Percentiles rank a stretch among this genome's conserved stretches.
Evolutionary conservation across 176 grass and related monocot species (phyloP).

Genomic region (Alopecurus myosuroides): DNA sequence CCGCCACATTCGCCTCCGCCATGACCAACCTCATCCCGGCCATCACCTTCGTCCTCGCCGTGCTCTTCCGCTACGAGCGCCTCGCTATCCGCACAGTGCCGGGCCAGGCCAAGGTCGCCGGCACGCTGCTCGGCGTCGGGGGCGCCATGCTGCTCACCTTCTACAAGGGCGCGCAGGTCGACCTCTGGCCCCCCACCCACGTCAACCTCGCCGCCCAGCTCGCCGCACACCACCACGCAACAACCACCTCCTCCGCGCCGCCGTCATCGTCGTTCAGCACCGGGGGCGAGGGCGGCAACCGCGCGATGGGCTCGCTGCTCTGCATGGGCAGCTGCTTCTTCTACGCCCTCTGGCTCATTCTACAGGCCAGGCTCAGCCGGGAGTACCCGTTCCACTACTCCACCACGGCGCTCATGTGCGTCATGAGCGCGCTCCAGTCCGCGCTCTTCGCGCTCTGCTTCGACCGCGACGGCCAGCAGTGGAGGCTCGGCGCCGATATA

Average conservation of each 20-base stretch:
- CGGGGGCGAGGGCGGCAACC: conserved; percentile 12
- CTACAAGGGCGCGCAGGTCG: conserved; percentile 69
- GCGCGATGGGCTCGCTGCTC: conserved; percentile 41
- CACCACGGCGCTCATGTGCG: conserved; percentile 74
- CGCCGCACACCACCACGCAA: background rate
- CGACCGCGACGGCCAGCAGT: conserved; percentile 27
- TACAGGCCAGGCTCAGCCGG: conserved; percentile 59
- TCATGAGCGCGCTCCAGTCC: conserved; percentile 57
- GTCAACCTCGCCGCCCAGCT: conserved; percentile 38
- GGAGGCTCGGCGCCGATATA: conserved; percentile 45
- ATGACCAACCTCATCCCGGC: conserved; percentile 83
- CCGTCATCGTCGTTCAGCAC: too few species aligned
- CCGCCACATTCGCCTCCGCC: conserved; percentile 72
- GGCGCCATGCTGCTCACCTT: conserved; percentile 95
- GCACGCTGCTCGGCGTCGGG: conserved; percentile 65
- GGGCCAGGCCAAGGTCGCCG: conserved; percentile 65
- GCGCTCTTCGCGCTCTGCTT: conserved; percentile 42
- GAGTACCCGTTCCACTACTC: conserved; percentile 71
- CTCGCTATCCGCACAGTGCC: conserved; percentile 33
- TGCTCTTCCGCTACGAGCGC: conserved; percentile 75
- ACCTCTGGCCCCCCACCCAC: conserved; percentile 30
- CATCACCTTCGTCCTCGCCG: conserved; percentile 65
- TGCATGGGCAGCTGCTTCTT: conserved; percentile 49
- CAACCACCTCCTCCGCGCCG: background rate
- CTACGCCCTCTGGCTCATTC: conserved; percentile 69